phyloP scores from a whole-genome alignment of 208 protist genomes.

The Crithidia sp. region DNA sequence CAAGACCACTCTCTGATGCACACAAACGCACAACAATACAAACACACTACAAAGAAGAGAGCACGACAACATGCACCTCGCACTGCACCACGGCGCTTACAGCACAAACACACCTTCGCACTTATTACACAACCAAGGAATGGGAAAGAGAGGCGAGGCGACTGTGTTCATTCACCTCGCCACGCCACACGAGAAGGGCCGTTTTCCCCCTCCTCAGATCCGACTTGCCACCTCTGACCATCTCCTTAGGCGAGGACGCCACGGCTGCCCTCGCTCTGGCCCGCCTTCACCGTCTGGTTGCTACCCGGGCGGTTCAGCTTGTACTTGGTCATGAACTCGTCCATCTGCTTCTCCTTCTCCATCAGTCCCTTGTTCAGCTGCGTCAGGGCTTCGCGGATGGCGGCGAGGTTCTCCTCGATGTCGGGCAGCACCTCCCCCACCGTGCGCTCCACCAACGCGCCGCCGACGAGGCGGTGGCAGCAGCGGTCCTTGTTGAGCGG shows the following conservation, averaged over 20 bases:
- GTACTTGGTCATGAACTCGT: conserved; percentile 86
- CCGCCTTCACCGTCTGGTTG: conserved; percentile 42
- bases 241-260: conserved; percentile 71
- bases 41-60: too few species aligned
- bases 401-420: conserved; percentile 90
- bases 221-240: background rate
- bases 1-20: too few species aligned
- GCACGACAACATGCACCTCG: too few species aligned
- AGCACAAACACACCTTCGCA: too few species aligned
- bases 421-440: conserved; percentile 95
- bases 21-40: too few species aligned
- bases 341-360: conserved; percentile 86
- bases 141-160: too few species aligned
- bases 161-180: too few species aligned
- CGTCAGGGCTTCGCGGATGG: conserved; percentile 73
- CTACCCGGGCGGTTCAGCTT: conserved; percentile 60
- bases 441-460: conserved; percentile 95
- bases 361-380: conserved; percentile 77
- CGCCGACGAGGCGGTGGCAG: conserved; percentile 95
- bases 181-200: too few species aligned
- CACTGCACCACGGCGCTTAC: too few species aligned
- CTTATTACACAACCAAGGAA: too few species aligned
- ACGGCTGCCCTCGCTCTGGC: conserved; percentile 40
- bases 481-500: conserved; percentile 90
- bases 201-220: background rate